Base-by-base conservation (phyloP, 345 rosid genomes). In the Gossypium mustelinum region DNA sequence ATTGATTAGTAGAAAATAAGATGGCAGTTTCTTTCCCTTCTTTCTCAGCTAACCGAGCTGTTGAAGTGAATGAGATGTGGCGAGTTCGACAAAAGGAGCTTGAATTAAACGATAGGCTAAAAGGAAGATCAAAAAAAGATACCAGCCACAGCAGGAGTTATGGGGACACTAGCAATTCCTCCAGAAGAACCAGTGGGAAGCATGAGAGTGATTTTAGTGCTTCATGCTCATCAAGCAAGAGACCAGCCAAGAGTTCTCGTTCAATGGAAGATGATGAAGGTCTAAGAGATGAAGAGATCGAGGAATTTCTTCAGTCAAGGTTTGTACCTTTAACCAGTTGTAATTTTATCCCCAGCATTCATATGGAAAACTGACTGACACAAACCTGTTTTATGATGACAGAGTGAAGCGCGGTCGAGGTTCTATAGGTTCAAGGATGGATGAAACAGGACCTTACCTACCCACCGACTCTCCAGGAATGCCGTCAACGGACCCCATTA, bases 321-420 rank as follows among this genome's bases (percentile, higher is more conserved):
- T 88, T 70, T 79, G 71, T 12, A 44, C 62, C 69, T 25, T 29
- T 66, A n/a, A 13, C 27, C 24, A 2, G 9, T 25, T 41, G 4
- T 43, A 41, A 43, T 34, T 34, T 39, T 64, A 5, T 67, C 25
- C 45, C 8, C 2, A 14, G 9, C 12, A 17, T 63, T 63, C 47
- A 47, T 22, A 20, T 12, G 11, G 13, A 65, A 11, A 11, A 44
- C 29, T 67, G 55, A 47, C 55, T 44, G 34, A 20, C 2, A 1
- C 8, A 1, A 47, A 68, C 20, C 34, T 25, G 72, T 50, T 66
- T 74, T 62, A 18, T 72, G 20, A 65, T 72, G 54, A 68, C 78
- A 94, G 97, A 85, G 84, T 79, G 29, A 92, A 94, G 82, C 97
- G 94, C 2, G 97, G 98, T 25, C 86, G 95, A 83, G 98, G 98